Evolutionary conservation across 176 grass and related monocot species (phyloP), one percentile per base, ranked within the genome.

Genomic region (Oryza brachyantha): DNA sequence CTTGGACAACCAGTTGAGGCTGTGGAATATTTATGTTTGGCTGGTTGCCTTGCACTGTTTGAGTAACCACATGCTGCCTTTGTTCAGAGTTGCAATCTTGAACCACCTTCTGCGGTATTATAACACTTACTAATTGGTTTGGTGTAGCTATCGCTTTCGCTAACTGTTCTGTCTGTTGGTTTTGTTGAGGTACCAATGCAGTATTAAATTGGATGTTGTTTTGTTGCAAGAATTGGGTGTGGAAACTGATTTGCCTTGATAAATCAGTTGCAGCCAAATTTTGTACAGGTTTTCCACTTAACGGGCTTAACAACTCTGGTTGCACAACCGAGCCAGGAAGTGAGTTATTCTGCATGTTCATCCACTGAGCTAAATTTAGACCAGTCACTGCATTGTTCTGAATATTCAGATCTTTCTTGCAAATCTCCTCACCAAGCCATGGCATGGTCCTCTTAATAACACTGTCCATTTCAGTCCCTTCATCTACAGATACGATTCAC

Each of bases 301-400:
- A 73, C 5, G 91, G 85, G 37, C 76, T 76, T 38, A 93, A 71
- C 57, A 82, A 82, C 50, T 93, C 91, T 24, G 87, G 72, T 81
- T 90, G 91, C 77, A 82, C 77, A 46, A 74, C 35, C 54, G 87
- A 65, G 78, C 72, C 77, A 35, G 80, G 17, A 14, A 93, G 83
- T 0, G 80, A 84, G 54, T 82, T 87, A 45, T 90, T 84, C 74
- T 93, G 91, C 87, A 85, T 88, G 61, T 80, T 92, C 86, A 92
- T 93, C 87, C 91, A 90, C 65, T 93, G 87, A 72, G 71, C 91
- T 81, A 90, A 82, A 79, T 82, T 90, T 84, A 90, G 79, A 54
- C 91, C 84, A 79, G 91, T 84, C 82, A 79, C 54, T 85, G 87
- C 40, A 72, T 36, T 87, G 68, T 76, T 85, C 29, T 90, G 91